Percentiles rank a stretch among this genome's conserved stretches.
phyloP scores from a whole-genome alignment of 1,284 basidiomycete species.

The Entoloma clypeatum region DNA sequence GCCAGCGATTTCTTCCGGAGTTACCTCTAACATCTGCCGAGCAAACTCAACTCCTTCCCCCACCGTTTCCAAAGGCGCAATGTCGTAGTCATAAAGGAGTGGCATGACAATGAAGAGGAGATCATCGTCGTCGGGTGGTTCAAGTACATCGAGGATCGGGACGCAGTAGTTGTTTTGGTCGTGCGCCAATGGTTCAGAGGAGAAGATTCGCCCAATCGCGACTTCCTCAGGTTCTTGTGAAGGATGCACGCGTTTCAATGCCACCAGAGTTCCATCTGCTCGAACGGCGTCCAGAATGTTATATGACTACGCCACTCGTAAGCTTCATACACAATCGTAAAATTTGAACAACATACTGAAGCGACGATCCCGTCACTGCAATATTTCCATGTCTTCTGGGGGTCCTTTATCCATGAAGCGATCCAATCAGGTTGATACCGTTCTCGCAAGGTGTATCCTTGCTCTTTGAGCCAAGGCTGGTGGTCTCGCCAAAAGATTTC shows the following conservation, averaged over 20 bases:
- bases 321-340: constrained; percentile 8
- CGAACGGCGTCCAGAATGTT: constrained; percentile 30
- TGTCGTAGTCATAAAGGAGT: constrained; percentile 18
- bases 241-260: constrained; percentile 23
- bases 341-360: constrained; percentile 1
- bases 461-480: constrained; percentile 24
- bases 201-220: constrained; percentile 20
- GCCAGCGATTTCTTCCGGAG: not conserved
- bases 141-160: constrained; percentile 30
- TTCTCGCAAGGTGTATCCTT: constrained; percentile 35
- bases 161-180: constrained; percentile 33
- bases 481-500: constrained; percentile 24
- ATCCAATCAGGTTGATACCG: constrained; percentile 34
- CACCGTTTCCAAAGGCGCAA: constrained; percentile 27
- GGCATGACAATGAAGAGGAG: constrained; percentile 30
- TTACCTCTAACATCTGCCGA: constrained; percentile 29
- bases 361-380: constrained; percentile 20
- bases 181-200: constrained; percentile 12
- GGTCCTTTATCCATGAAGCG: constrained; percentile 29
- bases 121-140: constrained; percentile 19
- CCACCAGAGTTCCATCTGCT: constrained; percentile 24
- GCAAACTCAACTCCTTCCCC: constrained; percentile 31
- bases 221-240: constrained; percentile 21
- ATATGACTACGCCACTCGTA: not conserved
- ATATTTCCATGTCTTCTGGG: constrained; percentile 8